Evolutionary conservation across 306 rosid genomes (phyloP).

Genomic region (Ceratonia siliqua): DNA sequence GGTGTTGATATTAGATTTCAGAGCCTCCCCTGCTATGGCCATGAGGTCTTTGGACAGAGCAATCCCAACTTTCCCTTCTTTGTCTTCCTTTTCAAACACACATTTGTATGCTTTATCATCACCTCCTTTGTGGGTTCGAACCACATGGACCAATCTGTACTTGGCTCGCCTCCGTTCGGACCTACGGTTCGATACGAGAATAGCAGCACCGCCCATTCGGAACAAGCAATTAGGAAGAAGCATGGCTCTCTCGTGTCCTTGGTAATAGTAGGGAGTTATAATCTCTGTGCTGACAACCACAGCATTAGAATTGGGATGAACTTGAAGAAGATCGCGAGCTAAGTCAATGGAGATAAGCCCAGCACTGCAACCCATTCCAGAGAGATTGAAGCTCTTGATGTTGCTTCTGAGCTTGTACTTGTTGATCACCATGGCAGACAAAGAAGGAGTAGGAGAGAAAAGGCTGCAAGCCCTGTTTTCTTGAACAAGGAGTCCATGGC

Average conservation of each 20-base stretch:
- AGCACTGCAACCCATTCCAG: conserved; percentile 98
- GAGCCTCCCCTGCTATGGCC: conserved; percentile 98
- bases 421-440: conserved; percentile 90
- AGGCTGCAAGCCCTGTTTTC: conserved; percentile 82
- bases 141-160: conserved; percentile 75
- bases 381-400: conserved; percentile 78
- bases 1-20: conserved; percentile 87
- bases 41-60: conserved; percentile 78
- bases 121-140: conserved; percentile 78
- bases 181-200: conserved; percentile 62
- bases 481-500: conserved; percentile 66
- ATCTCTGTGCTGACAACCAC: conserved; percentile 89
- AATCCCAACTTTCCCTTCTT: conserved; percentile 86
- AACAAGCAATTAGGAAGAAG: conserved; percentile 90
- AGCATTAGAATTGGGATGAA: conserved; percentile 85
- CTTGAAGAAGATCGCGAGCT: conserved; percentile 92
- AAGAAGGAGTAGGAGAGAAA: conserved; percentile 86
- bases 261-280: conserved; percentile 84
- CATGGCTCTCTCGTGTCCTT: conserved; percentile 95
- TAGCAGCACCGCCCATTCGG: conserved; percentile 97
- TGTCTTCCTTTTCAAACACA: conserved; percentile 81
- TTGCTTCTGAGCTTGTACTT: conserved; percentile 84
- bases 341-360: conserved; percentile 80
- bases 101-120: conserved; percentile 85
- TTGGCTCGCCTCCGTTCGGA: conserved; percentile 65